Percentiles rank a stretch among this genome's conserved stretches.
phyloP scores from a whole-genome alignment of 108 stramenopile species.

The Cylindrotheca fusiformis region DNA sequence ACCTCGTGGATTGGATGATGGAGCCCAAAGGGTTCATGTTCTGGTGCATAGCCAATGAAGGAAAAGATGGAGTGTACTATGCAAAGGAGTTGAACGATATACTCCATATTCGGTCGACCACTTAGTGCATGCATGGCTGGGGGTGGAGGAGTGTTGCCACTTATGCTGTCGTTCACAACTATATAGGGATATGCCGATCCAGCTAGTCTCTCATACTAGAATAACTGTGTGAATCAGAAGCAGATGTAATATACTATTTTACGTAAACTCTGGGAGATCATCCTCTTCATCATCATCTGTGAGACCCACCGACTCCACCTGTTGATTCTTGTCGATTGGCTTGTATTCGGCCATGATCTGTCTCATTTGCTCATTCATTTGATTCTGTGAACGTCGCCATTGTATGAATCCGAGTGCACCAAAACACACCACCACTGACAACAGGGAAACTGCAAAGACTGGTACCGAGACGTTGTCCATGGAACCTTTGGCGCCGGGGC shows the following conservation, averaged over 20 bases:
- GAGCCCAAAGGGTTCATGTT: conserved; percentile 64
- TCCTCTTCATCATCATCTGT: conserved; percentile 48
- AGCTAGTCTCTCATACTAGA: not conserved
- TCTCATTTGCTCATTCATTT: conserved; percentile 91
- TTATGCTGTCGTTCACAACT: too few species aligned
- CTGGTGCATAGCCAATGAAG: conserved; percentile 62
- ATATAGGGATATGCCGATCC: too few species aligned
- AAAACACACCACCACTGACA: conserved; percentile 40
- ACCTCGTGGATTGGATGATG: conserved; percentile 16
- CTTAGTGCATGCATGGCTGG: too few species aligned
- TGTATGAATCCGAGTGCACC: conserved; percentile 76
- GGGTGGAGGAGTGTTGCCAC: too few species aligned
- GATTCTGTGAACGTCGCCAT: conserved; percentile 72
- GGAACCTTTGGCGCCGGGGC: not conserved
- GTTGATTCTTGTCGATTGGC: conserved; percentile 57
- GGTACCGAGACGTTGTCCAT: conserved; percentile 34
- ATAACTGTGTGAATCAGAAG: not conserved
- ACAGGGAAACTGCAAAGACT: conserved; percentile 32
- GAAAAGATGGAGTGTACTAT: conserved; percentile 34
- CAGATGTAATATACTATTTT: conserved; percentile 1
- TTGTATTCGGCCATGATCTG: conserved; percentile 94
- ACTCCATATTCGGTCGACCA: conserved; percentile 16
- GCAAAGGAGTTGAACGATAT: conserved; percentile 20
- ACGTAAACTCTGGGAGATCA: conserved; percentile 5
- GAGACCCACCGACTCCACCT: conserved; percentile 20